Conservation (phyloP, 202 grass and related monocot species). For the Zoysia matrella region DNA sequence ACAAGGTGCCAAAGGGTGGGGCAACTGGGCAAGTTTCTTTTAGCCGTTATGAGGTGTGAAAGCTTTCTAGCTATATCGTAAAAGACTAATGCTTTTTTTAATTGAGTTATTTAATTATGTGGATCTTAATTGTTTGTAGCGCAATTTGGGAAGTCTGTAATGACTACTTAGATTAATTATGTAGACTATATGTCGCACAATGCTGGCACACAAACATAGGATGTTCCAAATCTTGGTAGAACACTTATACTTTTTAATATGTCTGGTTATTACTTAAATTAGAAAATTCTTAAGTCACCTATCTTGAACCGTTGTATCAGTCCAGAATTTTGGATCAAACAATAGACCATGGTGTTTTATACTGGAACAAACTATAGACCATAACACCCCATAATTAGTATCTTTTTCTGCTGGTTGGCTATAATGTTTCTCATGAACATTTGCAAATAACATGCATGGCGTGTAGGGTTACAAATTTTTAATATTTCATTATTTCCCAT, state of each 20-base stretch:
- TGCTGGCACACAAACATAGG: not conserved
- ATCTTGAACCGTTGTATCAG: not conserved
- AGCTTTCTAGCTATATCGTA: not conserved
- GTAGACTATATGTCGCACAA: not conserved
- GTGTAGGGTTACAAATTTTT: too few relatives aligned
- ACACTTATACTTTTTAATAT: not conserved
- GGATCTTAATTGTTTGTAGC: not conserved
- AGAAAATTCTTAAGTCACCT: not conserved
- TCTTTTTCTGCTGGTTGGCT: too few relatives aligned
- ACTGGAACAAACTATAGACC: too few relatives aligned
- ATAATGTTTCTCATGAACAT: too few relatives aligned
- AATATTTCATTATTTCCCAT: too few relatives aligned
- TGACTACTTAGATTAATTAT: not conserved
- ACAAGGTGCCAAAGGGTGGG: not conserved
- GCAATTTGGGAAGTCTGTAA: not conserved
- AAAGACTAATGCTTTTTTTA: not conserved
- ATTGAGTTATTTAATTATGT: not conserved
- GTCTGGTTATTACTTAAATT: not conserved
- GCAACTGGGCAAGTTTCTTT: not conserved
- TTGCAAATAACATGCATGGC: too few relatives aligned
- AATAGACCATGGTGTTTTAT: too few relatives aligned
- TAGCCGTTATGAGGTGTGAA: not conserved
- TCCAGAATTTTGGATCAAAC: not conserved
- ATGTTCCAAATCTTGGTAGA: not conserved
- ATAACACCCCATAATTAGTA: too few relatives aligned